A percentile compares a stretch with the other conserved stretches of the same genome.
Evolutionary conservation across 441 rosid genomes (phyloP).

Genomic region (Monsonia emarginata): DNA sequence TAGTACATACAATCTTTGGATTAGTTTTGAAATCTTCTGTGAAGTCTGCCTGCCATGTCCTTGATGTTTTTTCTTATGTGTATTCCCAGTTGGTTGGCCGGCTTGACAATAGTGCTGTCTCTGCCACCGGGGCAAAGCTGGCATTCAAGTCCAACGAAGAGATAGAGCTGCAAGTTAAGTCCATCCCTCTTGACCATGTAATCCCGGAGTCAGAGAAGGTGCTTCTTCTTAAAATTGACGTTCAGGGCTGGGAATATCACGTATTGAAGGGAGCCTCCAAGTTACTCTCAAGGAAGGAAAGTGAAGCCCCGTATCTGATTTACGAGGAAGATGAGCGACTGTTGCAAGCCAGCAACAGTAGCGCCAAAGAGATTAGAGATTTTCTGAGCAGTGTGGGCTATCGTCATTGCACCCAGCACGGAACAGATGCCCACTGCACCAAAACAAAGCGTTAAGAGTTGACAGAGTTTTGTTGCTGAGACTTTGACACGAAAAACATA

Average conservation of each 20-base stretch:
- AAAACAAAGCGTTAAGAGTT: constrained; percentile 35
- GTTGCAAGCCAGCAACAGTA: constrained; percentile 81
- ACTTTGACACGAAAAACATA: not conserved
- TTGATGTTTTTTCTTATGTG: too few species aligned
- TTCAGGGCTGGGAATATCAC: constrained; percentile 97
- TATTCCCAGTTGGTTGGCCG: constrained; percentile 69
- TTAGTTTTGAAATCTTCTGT: not conserved
- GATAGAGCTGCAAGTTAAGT: constrained; percentile 67
- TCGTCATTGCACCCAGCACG: constrained; percentile 53
- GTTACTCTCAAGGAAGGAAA: constrained; percentile 56
- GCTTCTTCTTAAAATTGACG: constrained; percentile 70
- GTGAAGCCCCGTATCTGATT: constrained; percentile 76
- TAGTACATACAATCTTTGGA: not conserved
- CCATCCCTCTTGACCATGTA: constrained; percentile 69
- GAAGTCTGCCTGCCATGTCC: not conserved
- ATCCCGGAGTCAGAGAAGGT: constrained; percentile 47
- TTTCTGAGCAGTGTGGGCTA: constrained; percentile 63
- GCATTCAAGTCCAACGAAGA: constrained; percentile 92
- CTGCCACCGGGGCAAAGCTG: constrained; percentile 76
- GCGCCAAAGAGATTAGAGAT: constrained; percentile 58
- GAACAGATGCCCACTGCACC: constrained; percentile 84
- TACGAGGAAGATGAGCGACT: constrained; percentile 85
- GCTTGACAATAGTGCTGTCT: constrained; percentile 91
- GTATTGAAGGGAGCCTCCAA: constrained; percentile 75
- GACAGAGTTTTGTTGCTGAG: not conserved